phyloP scores from a whole-genome alignment of 768 basidiomycete species.

The Boletus pseudo-olivaceus region DNA sequence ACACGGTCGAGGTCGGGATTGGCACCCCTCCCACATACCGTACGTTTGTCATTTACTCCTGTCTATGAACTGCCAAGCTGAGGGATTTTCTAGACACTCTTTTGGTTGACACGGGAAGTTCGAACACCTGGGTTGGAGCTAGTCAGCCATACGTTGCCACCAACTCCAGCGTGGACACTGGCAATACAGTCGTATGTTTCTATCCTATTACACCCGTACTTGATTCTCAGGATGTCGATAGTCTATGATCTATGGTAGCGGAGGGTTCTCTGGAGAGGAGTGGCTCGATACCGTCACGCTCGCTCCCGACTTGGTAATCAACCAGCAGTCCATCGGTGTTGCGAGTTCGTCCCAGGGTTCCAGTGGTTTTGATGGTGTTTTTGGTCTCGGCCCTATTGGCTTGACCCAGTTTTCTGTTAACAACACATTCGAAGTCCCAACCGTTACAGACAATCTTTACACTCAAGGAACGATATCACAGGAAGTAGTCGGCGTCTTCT shows the following conservation, averaged over 20 bases:
- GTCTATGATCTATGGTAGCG: neutral
- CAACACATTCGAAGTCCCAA: constrained; percentile 21
- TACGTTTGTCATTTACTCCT: constrained; percentile 6
- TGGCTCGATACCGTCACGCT: constrained; percentile 17
- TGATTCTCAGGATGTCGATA: constrained; percentile 6
- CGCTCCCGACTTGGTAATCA: constrained; percentile 1
- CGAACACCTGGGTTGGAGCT: constrained; percentile 32
- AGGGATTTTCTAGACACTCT: constrained; percentile 20
- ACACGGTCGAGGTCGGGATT: constrained; percentile 27
- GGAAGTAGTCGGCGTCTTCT: constrained; percentile 33
- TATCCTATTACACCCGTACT: neutral
- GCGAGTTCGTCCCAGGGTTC: constrained; percentile 28
- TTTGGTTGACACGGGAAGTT: constrained; percentile 31
- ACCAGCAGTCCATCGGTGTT: constrained; percentile 35
- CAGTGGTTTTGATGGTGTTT: constrained; percentile 36
- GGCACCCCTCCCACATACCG: constrained; percentile 24
- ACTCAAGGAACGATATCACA: constrained; percentile 26
- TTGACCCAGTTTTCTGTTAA: constrained; percentile 28
- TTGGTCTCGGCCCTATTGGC: constrained; percentile 34
- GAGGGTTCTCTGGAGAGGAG: constrained; percentile 12
- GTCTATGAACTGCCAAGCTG: neutral
- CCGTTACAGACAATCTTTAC: constrained; percentile 35
- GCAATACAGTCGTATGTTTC: constrained; percentile 16
- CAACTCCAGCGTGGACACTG: constrained; percentile 16
- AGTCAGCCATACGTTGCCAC: constrained; percentile 12